Evolutionary conservation across 768 basidiomycete genomes (phyloP), one percentile per base, ranked within the genome.

Genomic region (Trametes coccinea): DNA sequence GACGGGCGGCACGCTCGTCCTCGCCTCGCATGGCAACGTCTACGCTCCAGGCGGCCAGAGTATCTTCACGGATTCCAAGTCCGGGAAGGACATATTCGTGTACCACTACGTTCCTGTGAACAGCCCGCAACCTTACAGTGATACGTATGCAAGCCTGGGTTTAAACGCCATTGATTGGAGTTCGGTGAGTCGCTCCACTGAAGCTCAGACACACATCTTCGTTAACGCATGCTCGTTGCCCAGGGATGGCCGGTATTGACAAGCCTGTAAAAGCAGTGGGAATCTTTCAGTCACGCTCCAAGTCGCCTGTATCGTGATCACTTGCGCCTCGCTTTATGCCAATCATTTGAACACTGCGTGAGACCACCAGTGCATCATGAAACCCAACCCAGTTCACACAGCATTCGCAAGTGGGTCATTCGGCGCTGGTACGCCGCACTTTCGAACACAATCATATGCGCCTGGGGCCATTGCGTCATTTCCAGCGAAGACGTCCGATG

Each of bases 11-110:
- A 65, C 67, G 2, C 64, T 70, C 46, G 67, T 72, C 30, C 65
- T 72, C 31, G 67, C 54, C n/a, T 67, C 67, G 41, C 71, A 72
- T 49, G 71, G 66, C 52, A 66, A 71, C 43, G 57, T 72, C 41
- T 72, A 69, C 51, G 70, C 70, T 10, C 71, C 71, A 34, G 71
- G 71, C 5, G 71, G 71, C 17, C 51, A 63, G 48, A 30, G 50
- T 10, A 41, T 63, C 6, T 63, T 63, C 53, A 49, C 54, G 4
- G 59, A 59, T 17, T 39, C 52, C 17, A 60, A 60, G 59, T 53
- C 43, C 44, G 45, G 45, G 2, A 60, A 60, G 37, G 59, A 60
- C 30, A 53, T 64, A 7, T 60, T 64, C 49, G 59, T 60, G 34
- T 67, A 67, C 40, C 63, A 67, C 48, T 67, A 67, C 53, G 44